phyloP scores from a whole-genome alignment of 768 basidiomycete species.

The Suillus plorans region DNA sequence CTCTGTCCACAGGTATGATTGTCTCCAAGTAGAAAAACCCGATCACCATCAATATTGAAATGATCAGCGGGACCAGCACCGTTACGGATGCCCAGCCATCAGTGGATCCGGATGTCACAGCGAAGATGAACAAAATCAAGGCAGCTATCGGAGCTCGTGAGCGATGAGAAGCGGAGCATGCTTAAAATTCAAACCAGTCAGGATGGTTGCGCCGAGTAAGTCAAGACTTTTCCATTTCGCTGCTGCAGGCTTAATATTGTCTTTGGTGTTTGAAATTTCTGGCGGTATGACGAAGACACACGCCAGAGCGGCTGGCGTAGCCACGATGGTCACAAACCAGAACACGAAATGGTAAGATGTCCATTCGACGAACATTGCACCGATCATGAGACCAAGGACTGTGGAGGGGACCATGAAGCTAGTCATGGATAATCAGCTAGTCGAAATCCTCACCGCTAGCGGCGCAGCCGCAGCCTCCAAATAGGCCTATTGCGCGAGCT shows the following conservation, averaged over 20 bases:
- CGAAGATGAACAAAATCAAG: constrained; percentile 37
- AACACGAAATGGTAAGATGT: constrained; percentile 52
- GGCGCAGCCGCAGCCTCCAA: constrained; percentile 46
- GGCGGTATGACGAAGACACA: constrained; percentile 37
- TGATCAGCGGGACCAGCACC: constrained; percentile 46
- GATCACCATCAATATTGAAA: constrained; percentile 40
- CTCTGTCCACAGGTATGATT: constrained; percentile 36
- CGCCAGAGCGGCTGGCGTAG: constrained; percentile 30
- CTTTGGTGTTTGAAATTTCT: constrained; percentile 10
- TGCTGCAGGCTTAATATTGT: not conserved
- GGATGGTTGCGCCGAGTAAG: constrained; percentile 36
- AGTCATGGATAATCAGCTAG: not conserved
- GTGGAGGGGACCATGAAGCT: not conserved
- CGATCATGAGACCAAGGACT: constrained; percentile 45
- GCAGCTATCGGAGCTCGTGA: constrained; percentile 17
- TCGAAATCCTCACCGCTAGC: constrained; percentile 37
- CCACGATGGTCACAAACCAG: constrained; percentile 44
- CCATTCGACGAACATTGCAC: constrained; percentile 42
- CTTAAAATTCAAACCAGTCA: constrained; percentile 31
- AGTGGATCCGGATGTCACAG: constrained; percentile 46
- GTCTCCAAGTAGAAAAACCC: constrained; percentile 55
- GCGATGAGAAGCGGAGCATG: not conserved
- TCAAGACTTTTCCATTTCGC: constrained; percentile 35
- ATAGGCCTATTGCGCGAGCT: constrained; percentile 45
- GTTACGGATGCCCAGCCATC: constrained; percentile 47